Conservation (phyloP, 2,329 filamentous ascomycete species). For the Aspergillus cejpii region DNA sequence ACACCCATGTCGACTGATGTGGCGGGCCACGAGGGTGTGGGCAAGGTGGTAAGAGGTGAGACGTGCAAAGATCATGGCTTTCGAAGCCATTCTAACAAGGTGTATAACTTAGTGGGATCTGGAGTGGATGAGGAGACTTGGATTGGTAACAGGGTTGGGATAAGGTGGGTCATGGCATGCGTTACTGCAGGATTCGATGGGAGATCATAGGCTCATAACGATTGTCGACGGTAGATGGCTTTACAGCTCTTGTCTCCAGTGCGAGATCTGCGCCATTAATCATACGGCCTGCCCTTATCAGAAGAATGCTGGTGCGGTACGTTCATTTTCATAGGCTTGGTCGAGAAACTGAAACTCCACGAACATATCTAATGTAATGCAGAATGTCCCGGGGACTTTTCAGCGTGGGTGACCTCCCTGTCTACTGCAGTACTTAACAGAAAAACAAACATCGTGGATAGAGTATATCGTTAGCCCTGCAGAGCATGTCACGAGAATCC, state of each 20-base stretch:
- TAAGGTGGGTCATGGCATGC: conserved; percentile 23
- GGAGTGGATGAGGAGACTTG: conserved; percentile 24
- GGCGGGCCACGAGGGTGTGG: conserved; percentile 45
- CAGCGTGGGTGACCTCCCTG: conserved; percentile 22
- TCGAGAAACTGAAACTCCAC: not conserved
- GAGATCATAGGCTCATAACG: conserved; percentile 11
- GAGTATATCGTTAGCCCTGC: conserved; percentile 35
- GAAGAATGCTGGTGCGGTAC: conserved; percentile 34
- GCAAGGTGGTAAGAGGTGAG: conserved; percentile 35
- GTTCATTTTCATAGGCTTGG: conserved; percentile 3
- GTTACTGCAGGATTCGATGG: not conserved
- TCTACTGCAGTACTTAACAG: not conserved
- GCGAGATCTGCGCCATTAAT: conserved; percentile 35
- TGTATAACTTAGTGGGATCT: conserved; percentile 19
- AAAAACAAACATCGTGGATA: conserved; percentile 2
- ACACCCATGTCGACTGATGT: conserved; percentile 42
- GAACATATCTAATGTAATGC: conserved; percentile 1
- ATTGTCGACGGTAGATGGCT: conserved; percentile 27
- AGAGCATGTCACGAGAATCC: conserved; percentile 33
- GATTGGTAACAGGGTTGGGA: conserved; percentile 28
- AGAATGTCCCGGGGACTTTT: conserved; percentile 37
- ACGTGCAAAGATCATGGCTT: not conserved
- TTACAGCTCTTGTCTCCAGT: conserved; percentile 35
- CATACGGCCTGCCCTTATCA: conserved; percentile 36
- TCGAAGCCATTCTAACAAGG: not conserved